Base-by-base conservation (phyloP, 2,329 filamentous ascomycete species). In the Diaporthe vexans region DNA sequence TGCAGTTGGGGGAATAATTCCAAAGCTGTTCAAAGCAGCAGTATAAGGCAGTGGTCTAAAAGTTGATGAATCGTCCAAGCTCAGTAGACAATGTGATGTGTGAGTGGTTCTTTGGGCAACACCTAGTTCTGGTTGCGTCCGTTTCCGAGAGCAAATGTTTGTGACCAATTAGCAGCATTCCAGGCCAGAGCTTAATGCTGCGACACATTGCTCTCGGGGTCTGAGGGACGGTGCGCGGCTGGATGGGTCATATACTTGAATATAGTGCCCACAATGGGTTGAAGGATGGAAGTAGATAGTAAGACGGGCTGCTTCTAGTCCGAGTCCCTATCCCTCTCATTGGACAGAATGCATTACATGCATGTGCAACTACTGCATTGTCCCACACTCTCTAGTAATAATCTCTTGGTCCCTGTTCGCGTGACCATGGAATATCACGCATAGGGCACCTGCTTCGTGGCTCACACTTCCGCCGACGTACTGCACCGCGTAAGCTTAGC, bases 261-360 rank as follows among this genome's bases (percentile, higher is more conserved):
- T 29, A 48, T 29, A 43, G 35, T 15, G 37, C 26, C 35, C 26
- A n/a, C n/a, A 11, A 35, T 8, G 57, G 13, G 4, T 17, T 6
- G 11, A n/a, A 63, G 24, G 58, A 33, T 29, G 59, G 46, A 33
- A 9, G 26, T 33, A 4, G 11, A 15, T 24, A 48, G 59, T 63
- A 48, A 48, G 59, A 48, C 59, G 59, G 59, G 40, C 59, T 63
- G 40, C 59, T 48, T 48, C 17, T 48, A 8, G 40, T n/a, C 59
- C 59, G 59, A n/a, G 19, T 40, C 8, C 9, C 40, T 48, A 24
- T 15, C 59, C 6, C 40, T 40, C 40, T 63, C 26, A 33, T 26
- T 63, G 26, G 59, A 33, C 26, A 37, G 21, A 21, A 57, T 13
- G 17, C 1, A 48, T 48, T 21, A 17, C n/a, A 26, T 29, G 37